Evolutionary conservation across 2,329 filamentous ascomycete genomes (phyloP), one percentile per base, ranked within the genome.

Genomic region (Diaporthe nobilis): DNA sequence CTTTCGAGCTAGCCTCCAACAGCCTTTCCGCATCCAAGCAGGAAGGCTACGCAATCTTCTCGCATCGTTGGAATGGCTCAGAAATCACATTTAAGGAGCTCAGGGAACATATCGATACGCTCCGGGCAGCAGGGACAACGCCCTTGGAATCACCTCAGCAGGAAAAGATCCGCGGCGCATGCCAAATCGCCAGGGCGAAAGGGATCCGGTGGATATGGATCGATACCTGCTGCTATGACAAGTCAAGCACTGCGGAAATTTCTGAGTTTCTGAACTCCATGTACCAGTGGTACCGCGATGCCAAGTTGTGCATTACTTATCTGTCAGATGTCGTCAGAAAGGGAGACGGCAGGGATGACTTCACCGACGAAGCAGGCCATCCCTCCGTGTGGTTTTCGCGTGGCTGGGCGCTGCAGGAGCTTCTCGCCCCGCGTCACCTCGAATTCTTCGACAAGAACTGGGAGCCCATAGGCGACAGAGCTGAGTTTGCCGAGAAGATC

Each of bases 181-280:
- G 55, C 31, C 55, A 58, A 37, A 37, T 9, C 17, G 55, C 55
- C 55, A 57, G 55, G 55, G 55, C 15, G 1, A 58, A 37, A 37
- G 34, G 37, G 2, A 44, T 73, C 4, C 31, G 37, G 31, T 67
- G 63, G 28, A 49, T 61, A 5, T 75, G 70, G 74, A 60, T 75
- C 8, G 74, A 75, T 42, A 73, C 74, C 3, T 75, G 74, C 74
- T 75, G 74, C 58, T 68, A 73, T 47, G 58, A 75, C 22, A 73
- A 73, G 37, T 55, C 57, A 2, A 55, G n/a, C 8, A 34, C 20
- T 57, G 13, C 47, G 20, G 74, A 75, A 49, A 51, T 75, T 12
- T 25, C 53, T 17, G 57, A 73, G 44, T 44, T 25, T 2, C 47
- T 73, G 28, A 75, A 75, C 25, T 63, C 55, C 49, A 75, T 73